Percentiles rank a stretch among this genome's conserved stretches.
Conservation (phyloP, 371 early-diverging fungal species). For the Lichtheimia ornata region DNA sequence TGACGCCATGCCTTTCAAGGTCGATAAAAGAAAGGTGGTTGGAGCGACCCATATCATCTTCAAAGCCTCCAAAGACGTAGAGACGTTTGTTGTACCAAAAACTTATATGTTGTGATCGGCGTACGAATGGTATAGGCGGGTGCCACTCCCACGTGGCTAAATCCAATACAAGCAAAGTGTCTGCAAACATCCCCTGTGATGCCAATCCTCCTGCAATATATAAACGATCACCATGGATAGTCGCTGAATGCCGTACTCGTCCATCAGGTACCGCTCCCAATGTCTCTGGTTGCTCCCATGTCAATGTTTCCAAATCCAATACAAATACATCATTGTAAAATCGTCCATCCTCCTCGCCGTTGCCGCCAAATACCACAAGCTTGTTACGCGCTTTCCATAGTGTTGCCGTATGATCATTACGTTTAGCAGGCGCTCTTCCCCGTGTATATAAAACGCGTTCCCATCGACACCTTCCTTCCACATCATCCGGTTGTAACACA, state of each 20-base stretch:
- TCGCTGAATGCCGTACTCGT: conserved; percentile 69
- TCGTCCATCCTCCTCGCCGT: conserved; percentile 58
- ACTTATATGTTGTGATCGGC: conserved; percentile 62
- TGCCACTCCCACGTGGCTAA: conserved; percentile 68
- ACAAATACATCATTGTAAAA: conserved; percentile 66
- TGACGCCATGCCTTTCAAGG: conserved; percentile 40
- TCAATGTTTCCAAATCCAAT: conserved; percentile 58
- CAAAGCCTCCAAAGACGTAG: conserved; percentile 68
- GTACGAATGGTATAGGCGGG: conserved; percentile 55
- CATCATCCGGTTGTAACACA: conserved; percentile 20
- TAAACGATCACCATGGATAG: conserved; percentile 62
- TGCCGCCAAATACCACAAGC: conserved; percentile 75
- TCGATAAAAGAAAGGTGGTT: conserved; percentile 63
- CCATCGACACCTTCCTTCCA: conserved; percentile 43
- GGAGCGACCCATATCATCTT: conserved; percentile 65
- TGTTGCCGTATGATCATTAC: conserved; percentile 69
- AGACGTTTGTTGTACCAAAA: conserved; percentile 59
- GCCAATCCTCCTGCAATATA: conserved; percentile 66
- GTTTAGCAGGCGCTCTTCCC: conserved; percentile 61
- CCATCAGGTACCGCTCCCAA: conserved; percentile 54
- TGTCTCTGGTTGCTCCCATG: conserved; percentile 66
- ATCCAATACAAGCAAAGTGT: conserved; percentile 61
- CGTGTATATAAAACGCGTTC: conserved; percentile 61
- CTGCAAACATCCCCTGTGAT: conserved; percentile 39
- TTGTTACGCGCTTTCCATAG: conserved; percentile 59